These are phyloP conservation scores for Aureobasidium lini DNA, from an alignment of 2,329 filamentous ascomycete species.

Conservation along the genomic window DNA sequence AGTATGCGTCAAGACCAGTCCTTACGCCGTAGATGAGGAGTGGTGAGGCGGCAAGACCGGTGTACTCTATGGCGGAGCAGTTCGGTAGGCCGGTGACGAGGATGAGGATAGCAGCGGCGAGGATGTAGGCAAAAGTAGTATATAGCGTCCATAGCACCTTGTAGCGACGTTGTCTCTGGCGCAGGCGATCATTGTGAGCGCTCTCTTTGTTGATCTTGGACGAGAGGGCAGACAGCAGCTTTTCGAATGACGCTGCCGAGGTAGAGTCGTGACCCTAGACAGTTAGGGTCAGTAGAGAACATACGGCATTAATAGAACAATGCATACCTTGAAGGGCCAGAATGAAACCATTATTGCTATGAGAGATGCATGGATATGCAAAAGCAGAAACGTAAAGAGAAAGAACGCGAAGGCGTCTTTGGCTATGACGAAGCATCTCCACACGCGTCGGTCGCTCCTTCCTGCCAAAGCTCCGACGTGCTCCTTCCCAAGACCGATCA, in stretches of 20 bases:
- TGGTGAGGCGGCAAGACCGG: constrained; percentile 69
- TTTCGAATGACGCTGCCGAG: constrained; percentile 89
- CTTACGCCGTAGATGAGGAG: constrained; percentile 65
- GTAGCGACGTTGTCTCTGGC: constrained; percentile 65
- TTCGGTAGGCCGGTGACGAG: constrained; percentile 79
- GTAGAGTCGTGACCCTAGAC: constrained; percentile 64
- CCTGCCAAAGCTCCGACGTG: background rate
- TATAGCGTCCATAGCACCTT: constrained; percentile 88
- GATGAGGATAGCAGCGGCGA: constrained; percentile 72
- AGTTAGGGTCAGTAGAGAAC: background rate
- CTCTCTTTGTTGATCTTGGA: constrained; percentile 72
- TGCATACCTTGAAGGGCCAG: constrained; percentile 73
- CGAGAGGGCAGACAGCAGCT: constrained; percentile 73
- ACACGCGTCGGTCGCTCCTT: background rate
- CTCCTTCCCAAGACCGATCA: background rate
- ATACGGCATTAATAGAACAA: background rate
- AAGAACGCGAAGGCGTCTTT: background rate
- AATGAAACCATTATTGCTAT: constrained; percentile 63
- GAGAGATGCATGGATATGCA: background rate
- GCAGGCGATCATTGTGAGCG: constrained; percentile 63
- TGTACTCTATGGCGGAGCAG: constrained; percentile 71
- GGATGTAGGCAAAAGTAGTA: constrained; percentile 79
- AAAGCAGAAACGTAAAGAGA: background rate
- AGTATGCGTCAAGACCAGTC: constrained; percentile 59
- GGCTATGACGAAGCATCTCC: background rate